Percentiles rank a stretch among this genome's conserved stretches.
Conservation (phyloP, 2,329 filamentous ascomycete genomes). For the Xylaria arbuscula region DNA sequence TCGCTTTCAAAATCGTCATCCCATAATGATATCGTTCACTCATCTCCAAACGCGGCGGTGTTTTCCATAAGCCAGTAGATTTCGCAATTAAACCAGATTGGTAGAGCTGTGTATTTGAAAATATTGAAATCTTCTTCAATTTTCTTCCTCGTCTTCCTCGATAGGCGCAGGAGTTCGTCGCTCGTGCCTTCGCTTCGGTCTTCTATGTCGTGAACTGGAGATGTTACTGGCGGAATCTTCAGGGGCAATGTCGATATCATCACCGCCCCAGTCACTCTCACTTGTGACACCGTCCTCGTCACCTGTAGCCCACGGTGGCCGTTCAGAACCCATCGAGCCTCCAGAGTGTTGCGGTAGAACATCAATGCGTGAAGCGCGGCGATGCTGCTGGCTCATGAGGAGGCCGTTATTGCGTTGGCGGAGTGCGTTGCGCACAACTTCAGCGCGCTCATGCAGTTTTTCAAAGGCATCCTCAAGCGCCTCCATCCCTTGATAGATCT, state of each 20-base stretch:
- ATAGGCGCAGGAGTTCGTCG: constrained; percentile 78
- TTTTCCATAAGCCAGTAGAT: constrained; percentile 18
- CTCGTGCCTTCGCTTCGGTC: constrained; percentile 75
- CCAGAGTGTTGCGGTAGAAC: constrained; percentile 64
- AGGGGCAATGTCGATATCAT: constrained; percentile 71
- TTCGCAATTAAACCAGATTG: constrained; percentile 3
- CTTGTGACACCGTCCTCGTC: constrained; percentile 61
- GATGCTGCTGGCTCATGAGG: constrained; percentile 70
- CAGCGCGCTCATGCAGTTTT: constrained; percentile 85
- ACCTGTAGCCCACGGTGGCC: constrained; percentile 59
- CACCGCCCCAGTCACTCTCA: constrained; percentile 69
- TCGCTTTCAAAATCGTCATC: constrained; percentile 25
- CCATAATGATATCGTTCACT: constrained; percentile 26
- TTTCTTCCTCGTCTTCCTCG: constrained; percentile 71
- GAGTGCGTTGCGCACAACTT: constrained; percentile 80
- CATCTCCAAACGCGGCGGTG: constrained; percentile 18
- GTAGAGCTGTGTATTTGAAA: constrained; percentile 6
- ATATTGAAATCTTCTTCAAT: constrained; percentile 31
- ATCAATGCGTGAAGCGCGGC: constrained; percentile 62
- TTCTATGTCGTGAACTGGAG: constrained; percentile 73
- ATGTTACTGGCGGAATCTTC: constrained; percentile 87
- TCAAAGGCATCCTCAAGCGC: constrained; percentile 94
- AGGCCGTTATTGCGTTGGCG: constrained; percentile 86
- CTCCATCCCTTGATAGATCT: constrained; percentile 96
- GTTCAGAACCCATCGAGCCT: constrained; percentile 60